These are phyloP conservation scores for Colletotrichum somersetense DNA, from an alignment of 2,329 filamentous ascomycete species.

Conservation along the genomic window DNA sequence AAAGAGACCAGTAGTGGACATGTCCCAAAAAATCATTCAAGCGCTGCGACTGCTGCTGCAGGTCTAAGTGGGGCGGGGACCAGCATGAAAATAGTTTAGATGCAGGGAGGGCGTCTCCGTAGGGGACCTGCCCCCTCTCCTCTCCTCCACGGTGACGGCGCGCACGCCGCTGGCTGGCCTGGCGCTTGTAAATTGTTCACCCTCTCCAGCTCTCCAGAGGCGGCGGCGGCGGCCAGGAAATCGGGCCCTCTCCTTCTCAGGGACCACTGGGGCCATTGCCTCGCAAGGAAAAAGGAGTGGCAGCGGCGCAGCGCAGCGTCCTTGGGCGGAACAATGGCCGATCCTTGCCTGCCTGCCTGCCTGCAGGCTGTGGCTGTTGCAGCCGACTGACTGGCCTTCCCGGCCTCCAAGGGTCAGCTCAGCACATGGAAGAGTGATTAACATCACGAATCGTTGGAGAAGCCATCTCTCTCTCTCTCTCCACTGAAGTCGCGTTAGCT, in stretches of 20 bases:
- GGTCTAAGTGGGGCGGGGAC: slow-evolving; percentile 1
- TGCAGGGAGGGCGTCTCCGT: slow-evolving; percentile 18
- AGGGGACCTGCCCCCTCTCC: neutral
- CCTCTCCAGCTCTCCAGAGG: neutral
- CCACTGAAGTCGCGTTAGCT: slow-evolving; percentile 9
- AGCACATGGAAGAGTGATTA: slow-evolving; percentile 33
- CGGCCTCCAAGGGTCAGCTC: slow-evolving; percentile 18
- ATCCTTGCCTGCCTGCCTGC: slow-evolving; percentile 16
- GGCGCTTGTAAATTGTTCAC: slow-evolving; percentile 9
- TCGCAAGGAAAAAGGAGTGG: neutral
- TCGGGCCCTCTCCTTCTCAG: slow-evolving; percentile 19
- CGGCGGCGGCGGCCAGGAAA: slow-evolving; percentile 9
- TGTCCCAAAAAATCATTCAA: slow-evolving; percentile 19
- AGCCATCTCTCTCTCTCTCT: slow-evolving; percentile 18
- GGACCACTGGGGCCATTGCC: slow-evolving; percentile 12
- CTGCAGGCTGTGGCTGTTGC: slow-evolving; percentile 5
- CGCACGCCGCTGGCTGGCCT: slow-evolving; percentile 10
- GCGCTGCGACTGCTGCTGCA: slow-evolving; percentile 11
- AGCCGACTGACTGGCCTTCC: slow-evolving; percentile 30
- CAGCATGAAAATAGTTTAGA: slow-evolving; percentile 3
- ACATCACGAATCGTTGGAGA: slow-evolving; percentile 31
- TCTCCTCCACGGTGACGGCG: neutral
- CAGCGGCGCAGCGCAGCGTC: neutral
- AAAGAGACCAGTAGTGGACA: slow-evolving; percentile 40
- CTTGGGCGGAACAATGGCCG: slow-evolving; percentile 16